Evolutionary conservation across 352 stramenopile species (phyloP).

Genomic region (Ochromonadaceae sp.): DNA sequence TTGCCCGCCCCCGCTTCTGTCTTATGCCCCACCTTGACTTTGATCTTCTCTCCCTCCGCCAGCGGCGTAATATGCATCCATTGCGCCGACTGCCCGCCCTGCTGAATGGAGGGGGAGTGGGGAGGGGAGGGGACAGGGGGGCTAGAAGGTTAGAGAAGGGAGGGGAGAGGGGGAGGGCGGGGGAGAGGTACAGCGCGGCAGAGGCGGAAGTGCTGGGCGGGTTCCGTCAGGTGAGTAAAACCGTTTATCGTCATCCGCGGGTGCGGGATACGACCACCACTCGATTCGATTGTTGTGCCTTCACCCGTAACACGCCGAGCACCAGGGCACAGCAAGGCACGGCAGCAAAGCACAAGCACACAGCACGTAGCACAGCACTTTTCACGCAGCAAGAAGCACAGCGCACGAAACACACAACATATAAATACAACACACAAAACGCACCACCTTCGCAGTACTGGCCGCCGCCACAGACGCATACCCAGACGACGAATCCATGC

Average conservation of each 20-base stretch:
- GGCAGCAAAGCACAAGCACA: no score
- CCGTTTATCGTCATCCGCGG: background rate
- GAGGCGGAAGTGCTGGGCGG: no score
- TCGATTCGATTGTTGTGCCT: no score
- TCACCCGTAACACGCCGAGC: no score
- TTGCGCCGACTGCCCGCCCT: background rate
- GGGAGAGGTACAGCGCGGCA: no score
- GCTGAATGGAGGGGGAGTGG: background rate
- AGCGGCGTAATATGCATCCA: background rate
- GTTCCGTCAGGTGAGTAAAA: no score
- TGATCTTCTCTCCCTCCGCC: constrained; percentile 18
- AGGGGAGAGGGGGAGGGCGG: no score
- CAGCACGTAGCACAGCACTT: no score
- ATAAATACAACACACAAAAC: background rate
- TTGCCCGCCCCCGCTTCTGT: background rate
- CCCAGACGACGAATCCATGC: background rate
- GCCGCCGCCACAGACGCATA: background rate
- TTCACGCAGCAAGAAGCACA: no score
- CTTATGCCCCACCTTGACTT: constrained; percentile 8
- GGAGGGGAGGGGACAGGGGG: background rate
- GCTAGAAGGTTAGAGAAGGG: no score
- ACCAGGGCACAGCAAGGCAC: no score
- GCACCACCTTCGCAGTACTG: background rate
- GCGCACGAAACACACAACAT: background rate
- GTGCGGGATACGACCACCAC: background rate